A percentile compares a stretch with the other conserved stretches of the same genome.
These are phyloP conservation scores for Narthecium ossifragum DNA, from an alignment of 106 monocot species.

Conservation along the genomic window DNA sequence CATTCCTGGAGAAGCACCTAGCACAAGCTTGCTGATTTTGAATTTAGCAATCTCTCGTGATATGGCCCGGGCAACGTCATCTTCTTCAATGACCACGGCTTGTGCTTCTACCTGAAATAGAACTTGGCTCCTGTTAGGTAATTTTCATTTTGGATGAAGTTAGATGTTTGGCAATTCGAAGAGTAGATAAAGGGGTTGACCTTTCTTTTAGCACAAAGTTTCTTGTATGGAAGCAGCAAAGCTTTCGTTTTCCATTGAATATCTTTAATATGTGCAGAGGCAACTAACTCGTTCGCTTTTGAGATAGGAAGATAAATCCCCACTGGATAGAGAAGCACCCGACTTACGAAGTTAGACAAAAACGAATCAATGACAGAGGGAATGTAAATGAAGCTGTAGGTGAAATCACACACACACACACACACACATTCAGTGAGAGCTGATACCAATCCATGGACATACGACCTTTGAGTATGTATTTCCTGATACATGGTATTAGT, in stretches of 20 bases:
- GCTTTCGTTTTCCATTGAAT: slow-evolving; percentile 42
- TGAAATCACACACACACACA: too few relatives aligned
- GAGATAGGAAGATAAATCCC: slow-evolving; percentile 55
- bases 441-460: too few relatives aligned
- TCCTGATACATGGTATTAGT: too few relatives aligned
- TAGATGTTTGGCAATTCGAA: background rate
- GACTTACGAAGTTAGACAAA: too few relatives aligned
- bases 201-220: slow-evolving; percentile 52
- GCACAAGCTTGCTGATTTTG: slow-evolving; percentile 46
- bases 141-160: too few relatives aligned
- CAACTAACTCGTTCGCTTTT: slow-evolving; percentile 63
- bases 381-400: too few relatives aligned
- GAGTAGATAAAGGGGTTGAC: slow-evolving; percentile 27
- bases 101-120: slow-evolving; percentile 60
- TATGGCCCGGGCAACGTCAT: slow-evolving; percentile 66
- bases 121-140: background rate
- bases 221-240: slow-evolving; percentile 58
- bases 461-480: too few relatives aligned
- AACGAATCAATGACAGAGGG: too few relatives aligned
- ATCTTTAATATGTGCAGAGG: slow-evolving; percentile 55
- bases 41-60: slow-evolving; percentile 36
- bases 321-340: too few relatives aligned
- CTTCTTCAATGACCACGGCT: slow-evolving; percentile 52
- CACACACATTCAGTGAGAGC: too few relatives aligned
- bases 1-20: slow-evolving; percentile 61